These are phyloP conservation scores for Geosiphon pyriformis DNA, from an alignment of 192 early-diverging fungal species.

Conservation along the genomic window DNA sequence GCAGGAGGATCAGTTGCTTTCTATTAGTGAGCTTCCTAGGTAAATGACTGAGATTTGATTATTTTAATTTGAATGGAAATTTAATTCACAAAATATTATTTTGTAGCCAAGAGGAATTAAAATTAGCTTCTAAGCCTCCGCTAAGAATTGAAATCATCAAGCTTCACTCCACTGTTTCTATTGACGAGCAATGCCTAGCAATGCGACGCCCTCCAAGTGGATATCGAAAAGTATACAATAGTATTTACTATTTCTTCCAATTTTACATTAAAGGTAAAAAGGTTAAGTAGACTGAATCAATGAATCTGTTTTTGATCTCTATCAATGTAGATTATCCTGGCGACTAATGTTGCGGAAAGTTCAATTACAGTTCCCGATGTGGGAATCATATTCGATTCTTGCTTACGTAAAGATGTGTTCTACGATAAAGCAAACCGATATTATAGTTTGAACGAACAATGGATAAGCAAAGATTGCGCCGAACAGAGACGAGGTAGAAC, in stretches of 20 bases:
- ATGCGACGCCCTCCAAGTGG: slow-evolving; percentile 26
- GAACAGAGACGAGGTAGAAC: slow-evolving; percentile 30
- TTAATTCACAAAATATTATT: no score
- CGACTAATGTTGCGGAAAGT: slow-evolving; percentile 32
- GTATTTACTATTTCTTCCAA: not conserved
- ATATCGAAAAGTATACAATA: slow-evolving; percentile 15
- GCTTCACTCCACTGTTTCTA: slow-evolving; percentile 30
- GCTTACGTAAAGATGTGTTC: slow-evolving; percentile 27
- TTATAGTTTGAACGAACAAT: slow-evolving; percentile 29
- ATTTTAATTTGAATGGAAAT: no score
- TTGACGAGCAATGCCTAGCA: slow-evolving; percentile 27
- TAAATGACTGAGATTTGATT: no score
- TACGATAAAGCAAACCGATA: slow-evolving; percentile 24
- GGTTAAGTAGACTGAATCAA: not conserved
- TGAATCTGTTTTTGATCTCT: not conserved
- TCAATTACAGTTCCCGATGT: slow-evolving; percentile 32
- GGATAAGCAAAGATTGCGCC: slow-evolving; percentile 32
- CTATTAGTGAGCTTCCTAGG: slow-evolving; percentile 3
- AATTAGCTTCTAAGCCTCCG: no score
- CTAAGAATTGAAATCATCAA: slow-evolving; percentile 25
- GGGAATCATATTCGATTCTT: slow-evolving; percentile 26
- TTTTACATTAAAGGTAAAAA: not conserved
- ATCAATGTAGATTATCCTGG: slow-evolving; percentile 26
- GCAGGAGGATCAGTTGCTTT: slow-evolving; percentile 24
- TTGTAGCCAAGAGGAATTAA: no score